A percentile compares a stretch with the other conserved stretches of the same genome.
These are phyloP conservation scores for Melastoma malabathricum DNA, from an alignment of 345 rosid genomes.

Conservation along the genomic window DNA sequence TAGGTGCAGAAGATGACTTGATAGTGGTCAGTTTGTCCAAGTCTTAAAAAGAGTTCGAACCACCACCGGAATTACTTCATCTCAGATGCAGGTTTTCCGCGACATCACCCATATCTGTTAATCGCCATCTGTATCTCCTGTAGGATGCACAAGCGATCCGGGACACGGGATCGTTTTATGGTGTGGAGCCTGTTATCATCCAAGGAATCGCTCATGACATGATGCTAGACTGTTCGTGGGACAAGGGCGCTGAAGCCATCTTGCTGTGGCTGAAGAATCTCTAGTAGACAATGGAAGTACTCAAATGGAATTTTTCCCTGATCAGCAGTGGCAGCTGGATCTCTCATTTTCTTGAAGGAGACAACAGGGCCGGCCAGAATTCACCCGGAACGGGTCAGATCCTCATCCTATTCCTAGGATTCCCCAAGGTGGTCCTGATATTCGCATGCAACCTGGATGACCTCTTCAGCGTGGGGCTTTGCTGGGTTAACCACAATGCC, in stretches of 20 bases:
- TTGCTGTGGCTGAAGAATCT: slow-evolving; percentile 42
- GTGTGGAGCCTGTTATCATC: slow-evolving; percentile 40
- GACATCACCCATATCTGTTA: no score
- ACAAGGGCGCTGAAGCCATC: slow-evolving; percentile 43
- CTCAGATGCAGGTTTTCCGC: no score
- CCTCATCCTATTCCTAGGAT: no score
- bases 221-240: slow-evolving; percentile 87
- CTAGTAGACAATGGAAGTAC: neutral
- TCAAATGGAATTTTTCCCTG: neutral
- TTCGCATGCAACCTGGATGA: no score
- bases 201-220: slow-evolving; percentile 81
- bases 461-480: no score
- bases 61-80: no score
- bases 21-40: slow-evolving; percentile 43
- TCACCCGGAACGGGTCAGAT: no score
- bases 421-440: no score
- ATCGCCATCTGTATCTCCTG: neutral
- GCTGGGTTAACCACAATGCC: no score
- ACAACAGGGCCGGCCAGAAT: neutral
- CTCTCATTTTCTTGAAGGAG: neutral
- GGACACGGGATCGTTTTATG: slow-evolving; percentile 57
- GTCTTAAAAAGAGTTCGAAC: no score
- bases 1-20: slow-evolving; percentile 74
- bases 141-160: slow-evolving; percentile 54
- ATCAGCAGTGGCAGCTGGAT: neutral